A percentile compares a stretch with the other conserved stretches of the same genome.
phyloP scores from a whole-genome alignment of 2,329 filamentous ascomycete species.

The Penicillium nordicum region DNA sequence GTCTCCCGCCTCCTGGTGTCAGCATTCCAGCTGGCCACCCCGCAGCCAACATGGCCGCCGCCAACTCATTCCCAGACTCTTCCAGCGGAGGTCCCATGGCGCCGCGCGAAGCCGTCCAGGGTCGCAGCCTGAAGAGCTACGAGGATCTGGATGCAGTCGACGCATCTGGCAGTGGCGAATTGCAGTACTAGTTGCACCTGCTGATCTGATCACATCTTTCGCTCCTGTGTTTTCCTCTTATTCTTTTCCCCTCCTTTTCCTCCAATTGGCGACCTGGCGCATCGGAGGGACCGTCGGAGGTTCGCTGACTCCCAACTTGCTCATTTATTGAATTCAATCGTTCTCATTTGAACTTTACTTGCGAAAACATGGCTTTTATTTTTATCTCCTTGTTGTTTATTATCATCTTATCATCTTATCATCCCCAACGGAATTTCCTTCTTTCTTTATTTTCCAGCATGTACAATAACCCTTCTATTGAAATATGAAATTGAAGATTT shows the following conservation, averaged over 20 bases:
- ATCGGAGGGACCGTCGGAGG: conserved; percentile 14
- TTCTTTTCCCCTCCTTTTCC: not conserved
- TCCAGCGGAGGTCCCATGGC: conserved; percentile 72
- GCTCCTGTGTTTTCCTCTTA: not conserved
- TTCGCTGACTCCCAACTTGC: conserved; percentile 7
- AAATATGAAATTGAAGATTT: conserved; percentile 10
- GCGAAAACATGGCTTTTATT: not conserved
- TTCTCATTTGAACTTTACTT: not conserved
- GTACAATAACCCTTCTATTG: conserved; percentile 17
- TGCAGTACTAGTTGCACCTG: conserved; percentile 86
- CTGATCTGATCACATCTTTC: not conserved
- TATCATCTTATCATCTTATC: not conserved
- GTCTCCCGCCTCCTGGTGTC: conserved; percentile 29
- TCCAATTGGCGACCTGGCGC: conserved; percentile 15
- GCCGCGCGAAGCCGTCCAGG: conserved; percentile 86
- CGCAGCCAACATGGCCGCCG: conserved; percentile 41
- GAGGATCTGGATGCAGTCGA: conserved; percentile 90
- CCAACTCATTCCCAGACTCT: conserved; percentile 43
- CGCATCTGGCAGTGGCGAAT: conserved; percentile 70
- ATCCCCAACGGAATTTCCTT: not conserved
- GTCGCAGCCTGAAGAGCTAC: conserved; percentile 91
- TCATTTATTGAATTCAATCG: conserved; percentile 6
- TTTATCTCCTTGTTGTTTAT: not conserved
- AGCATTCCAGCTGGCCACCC: conserved; percentile 41
- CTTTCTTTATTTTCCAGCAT: conserved; percentile 11